Evolutionary conservation across 495 filamentous ascomycete species (phyloP).

Genomic region (Aspergillus affinis): DNA sequence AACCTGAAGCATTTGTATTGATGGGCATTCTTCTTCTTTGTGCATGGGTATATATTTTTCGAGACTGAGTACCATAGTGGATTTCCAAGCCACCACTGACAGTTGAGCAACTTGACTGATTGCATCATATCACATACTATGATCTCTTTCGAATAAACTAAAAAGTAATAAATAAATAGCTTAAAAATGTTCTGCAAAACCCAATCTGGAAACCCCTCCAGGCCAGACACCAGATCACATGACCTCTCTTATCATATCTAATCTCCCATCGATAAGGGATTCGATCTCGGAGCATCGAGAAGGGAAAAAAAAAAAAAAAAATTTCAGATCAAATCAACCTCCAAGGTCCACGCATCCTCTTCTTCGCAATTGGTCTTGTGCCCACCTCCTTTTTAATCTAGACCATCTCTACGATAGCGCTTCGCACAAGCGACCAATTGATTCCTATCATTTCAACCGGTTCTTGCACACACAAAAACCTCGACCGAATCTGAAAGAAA

Average conservation of each 20-base stretch:
- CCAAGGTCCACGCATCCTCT: not conserved
- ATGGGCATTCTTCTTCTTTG: not conserved
- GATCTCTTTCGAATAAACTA: too few relatives aligned
- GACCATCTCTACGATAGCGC: not conserved
- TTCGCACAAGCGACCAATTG: not conserved
- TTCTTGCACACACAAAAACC: not conserved
- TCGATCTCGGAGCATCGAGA: not conserved
- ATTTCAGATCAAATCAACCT: constrained; percentile 7
- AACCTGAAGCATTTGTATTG: not conserved
- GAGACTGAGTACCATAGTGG: too few relatives aligned
- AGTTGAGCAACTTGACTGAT: too few relatives aligned
- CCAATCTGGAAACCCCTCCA: too few relatives aligned
- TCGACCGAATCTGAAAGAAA: not conserved
- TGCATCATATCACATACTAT: too few relatives aligned
- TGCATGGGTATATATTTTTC: constrained; percentile 1
- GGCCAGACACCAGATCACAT: constrained; percentile 14
- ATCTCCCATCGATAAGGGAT: constrained; percentile 14
- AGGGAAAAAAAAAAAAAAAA: constrained; percentile 18
- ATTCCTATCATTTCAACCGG: not conserved
- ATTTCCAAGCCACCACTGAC: too few relatives aligned
- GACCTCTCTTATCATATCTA: constrained; percentile 27
- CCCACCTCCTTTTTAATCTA: not conserved
- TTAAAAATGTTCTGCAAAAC: too few relatives aligned
- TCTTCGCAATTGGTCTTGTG: not conserved
- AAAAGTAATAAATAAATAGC: too few relatives aligned